Evolutionary conservation across 352 stramenopile genomes (phyloP), one percentile per base, ranked within the genome.

Genomic region (Pythium oligandrum): DNA sequence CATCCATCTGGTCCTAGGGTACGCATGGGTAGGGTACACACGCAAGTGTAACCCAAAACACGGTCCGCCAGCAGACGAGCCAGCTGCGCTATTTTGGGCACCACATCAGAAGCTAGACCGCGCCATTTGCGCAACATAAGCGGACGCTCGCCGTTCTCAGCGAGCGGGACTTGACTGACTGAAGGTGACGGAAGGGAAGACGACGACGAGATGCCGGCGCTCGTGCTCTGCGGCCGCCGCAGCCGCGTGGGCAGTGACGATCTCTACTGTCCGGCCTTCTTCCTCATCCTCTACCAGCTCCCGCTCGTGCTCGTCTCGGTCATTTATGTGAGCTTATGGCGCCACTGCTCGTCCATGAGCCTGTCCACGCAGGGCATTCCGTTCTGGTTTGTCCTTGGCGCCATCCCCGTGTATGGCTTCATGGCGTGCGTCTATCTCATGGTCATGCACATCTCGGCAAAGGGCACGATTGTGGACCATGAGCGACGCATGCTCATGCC

Each of bases 401-500:
- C 80, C 3, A 64, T 86, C 33, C 81, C 82, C 42, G 63, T 90
- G 30, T 60, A 88, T 30, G 73, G 73, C 53, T 95, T 95, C 69
- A 86, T 90, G 62, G 78, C 68, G 48, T 90, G 82, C 59, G 81
- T 93, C 63, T 87, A 93, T 65, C 70, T 93, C 65, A 87, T 95
- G 73, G 74, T 93, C 59, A 78, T 90, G 63, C 82, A 90, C 65
- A 68, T 95, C 17, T 87, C 84, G 49, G 70, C 76, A 17, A 87
- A 90, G 63, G 84, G 84, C 48, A 93, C 84, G 50, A 95, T 95
- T 56, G 70, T 95, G 39, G 78, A 90, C 54, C 74, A 91, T 66
- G 84, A 95, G 61, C 80, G 74, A n/a, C 84, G 84, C 58, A 75
- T 95, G 57, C 68, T 95, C 49, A 95, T 95, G 82, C 83, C 83